These are phyloP conservation scores for Phytophthora brassicae DNA, from an alignment of 352 stramenopile species.

Conservation along the genomic window DNA sequence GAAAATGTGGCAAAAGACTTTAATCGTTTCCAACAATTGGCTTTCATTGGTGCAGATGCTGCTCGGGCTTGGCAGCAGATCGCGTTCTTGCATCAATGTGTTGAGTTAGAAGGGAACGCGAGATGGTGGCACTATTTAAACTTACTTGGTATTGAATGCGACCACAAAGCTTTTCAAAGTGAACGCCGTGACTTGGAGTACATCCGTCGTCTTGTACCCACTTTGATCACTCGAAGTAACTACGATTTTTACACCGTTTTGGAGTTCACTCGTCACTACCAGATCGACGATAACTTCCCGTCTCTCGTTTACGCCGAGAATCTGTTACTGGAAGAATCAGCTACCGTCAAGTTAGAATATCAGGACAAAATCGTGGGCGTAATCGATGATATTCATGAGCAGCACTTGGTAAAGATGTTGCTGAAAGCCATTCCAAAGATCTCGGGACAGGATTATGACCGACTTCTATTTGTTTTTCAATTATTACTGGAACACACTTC, in stretches of 20 bases:
- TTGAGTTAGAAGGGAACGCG: constrained; percentile 80
- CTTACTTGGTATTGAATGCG: constrained; percentile 72
- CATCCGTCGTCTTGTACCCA: constrained; percentile 65
- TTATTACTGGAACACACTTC: constrained; percentile 64
- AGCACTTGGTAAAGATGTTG: constrained; percentile 55
- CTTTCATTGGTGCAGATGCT: constrained; percentile 69
- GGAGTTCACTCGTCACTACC: constrained; percentile 83
- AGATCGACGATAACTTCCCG: constrained; percentile 80
- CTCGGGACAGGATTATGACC: constrained; percentile 59
- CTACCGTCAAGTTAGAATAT: constrained; percentile 47
- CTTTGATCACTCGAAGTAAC: constrained; percentile 63
- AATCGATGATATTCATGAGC: constrained; percentile 78
- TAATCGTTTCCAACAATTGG: constrained; percentile 74
- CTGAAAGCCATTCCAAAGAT: constrained; percentile 61
- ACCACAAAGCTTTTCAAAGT: constrained; percentile 78
- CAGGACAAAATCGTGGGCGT: constrained; percentile 78
- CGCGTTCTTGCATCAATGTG: constrained; percentile 78
- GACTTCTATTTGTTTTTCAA: constrained; percentile 73
- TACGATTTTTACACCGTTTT: constrained; percentile 81
- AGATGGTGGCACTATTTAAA: constrained; percentile 84
- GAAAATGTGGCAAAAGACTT: constrained; percentile 86
- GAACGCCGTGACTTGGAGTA: constrained; percentile 67
- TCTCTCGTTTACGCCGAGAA: constrained; percentile 70
- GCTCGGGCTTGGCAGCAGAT: constrained; percentile 81
- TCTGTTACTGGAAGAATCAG: constrained; percentile 44